phyloP scores from a whole-genome alignment of 2,329 filamentous ascomycete genomes.

The Scytalidium lignicola region DNA sequence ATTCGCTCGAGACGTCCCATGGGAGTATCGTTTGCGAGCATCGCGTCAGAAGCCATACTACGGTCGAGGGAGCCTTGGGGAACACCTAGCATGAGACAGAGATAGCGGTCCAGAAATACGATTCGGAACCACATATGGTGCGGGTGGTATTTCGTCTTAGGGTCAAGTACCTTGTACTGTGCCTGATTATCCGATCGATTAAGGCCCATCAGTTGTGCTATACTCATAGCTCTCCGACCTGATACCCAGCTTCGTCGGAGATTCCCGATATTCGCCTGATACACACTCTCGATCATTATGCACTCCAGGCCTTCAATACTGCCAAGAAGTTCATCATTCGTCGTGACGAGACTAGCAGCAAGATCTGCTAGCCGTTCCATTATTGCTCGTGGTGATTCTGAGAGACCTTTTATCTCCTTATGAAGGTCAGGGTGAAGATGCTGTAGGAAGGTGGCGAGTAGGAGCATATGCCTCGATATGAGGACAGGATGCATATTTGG shows the following conservation, averaged over 20 bases:
- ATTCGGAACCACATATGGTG: conserved; percentile 42
- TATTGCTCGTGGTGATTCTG: too few species aligned
- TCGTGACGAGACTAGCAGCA: too few species aligned
- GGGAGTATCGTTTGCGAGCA: conserved; percentile 28
- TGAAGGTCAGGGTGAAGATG: too few species aligned
- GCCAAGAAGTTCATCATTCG: too few species aligned
- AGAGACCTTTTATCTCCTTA: too few species aligned
- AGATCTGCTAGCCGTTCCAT: too few species aligned
- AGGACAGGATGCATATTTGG: too few species aligned
- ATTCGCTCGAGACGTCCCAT: conserved; percentile 40
- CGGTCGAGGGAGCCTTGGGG: conserved; percentile 38
- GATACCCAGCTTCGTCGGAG: conserved; percentile 42
- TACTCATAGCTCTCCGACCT: conserved; percentile 38
- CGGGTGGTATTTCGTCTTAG: conserved; percentile 31
- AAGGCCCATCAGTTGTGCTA: conserved; percentile 33
- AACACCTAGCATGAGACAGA: conserved; percentile 42
- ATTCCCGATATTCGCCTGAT: conserved; percentile 37
- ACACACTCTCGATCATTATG: conserved; percentile 40
- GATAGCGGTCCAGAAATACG: conserved; percentile 39
- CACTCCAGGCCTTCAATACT: conserved; percentile 46
- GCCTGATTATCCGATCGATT: conserved; percentile 14
- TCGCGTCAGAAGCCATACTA: conserved; percentile 29
- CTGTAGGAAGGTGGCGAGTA: too few species aligned
- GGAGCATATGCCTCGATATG: too few species aligned
- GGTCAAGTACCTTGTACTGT: conserved; percentile 19